Conservation (phyloP, 176 grass and related monocot species). For the Poa annua region DNA sequence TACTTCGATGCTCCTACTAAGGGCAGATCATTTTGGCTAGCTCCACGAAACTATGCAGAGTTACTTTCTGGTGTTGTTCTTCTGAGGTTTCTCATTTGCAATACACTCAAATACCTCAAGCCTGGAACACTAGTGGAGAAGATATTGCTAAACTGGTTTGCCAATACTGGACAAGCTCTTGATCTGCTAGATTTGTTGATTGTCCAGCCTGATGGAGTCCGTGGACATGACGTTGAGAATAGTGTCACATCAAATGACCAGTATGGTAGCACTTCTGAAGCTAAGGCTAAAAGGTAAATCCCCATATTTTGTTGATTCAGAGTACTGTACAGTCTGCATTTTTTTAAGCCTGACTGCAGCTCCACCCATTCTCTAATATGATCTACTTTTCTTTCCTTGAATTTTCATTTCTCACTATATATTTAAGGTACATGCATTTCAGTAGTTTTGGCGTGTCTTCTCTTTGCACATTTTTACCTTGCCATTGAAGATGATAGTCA, state of each 20-base stretch:
- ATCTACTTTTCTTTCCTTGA: neutral
- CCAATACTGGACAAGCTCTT: constrained; percentile 34
- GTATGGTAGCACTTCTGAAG: constrained; percentile 27
- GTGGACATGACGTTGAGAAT: constrained; percentile 30
- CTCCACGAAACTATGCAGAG: constrained; percentile 37
- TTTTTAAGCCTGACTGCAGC: neutral
- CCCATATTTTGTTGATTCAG: neutral
- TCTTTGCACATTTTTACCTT: constrained; percentile 27
- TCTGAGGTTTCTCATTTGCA: constrained; percentile 49
- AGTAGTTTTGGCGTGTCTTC: constrained; percentile 14
- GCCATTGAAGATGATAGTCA: neutral
- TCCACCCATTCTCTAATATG: neutral
- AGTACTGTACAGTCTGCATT: neutral
- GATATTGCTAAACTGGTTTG: constrained; percentile 36
- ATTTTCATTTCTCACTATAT: neutral
- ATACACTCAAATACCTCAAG: constrained; percentile 46
- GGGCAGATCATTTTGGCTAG: constrained; percentile 39
- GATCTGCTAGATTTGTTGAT: constrained; percentile 36
- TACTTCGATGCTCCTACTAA: constrained; percentile 44
- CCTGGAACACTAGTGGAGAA: constrained; percentile 33
- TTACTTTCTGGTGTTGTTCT: constrained; percentile 40
- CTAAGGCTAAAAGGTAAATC: constrained; percentile 46
- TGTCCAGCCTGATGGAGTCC: constrained; percentile 28
- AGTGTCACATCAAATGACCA: constrained; percentile 19
- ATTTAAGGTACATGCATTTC: constrained; percentile 7